These are phyloP conservation scores for Penicillium daleae DNA, from an alignment of 495 filamentous ascomycete species.

Conservation along the genomic window DNA sequence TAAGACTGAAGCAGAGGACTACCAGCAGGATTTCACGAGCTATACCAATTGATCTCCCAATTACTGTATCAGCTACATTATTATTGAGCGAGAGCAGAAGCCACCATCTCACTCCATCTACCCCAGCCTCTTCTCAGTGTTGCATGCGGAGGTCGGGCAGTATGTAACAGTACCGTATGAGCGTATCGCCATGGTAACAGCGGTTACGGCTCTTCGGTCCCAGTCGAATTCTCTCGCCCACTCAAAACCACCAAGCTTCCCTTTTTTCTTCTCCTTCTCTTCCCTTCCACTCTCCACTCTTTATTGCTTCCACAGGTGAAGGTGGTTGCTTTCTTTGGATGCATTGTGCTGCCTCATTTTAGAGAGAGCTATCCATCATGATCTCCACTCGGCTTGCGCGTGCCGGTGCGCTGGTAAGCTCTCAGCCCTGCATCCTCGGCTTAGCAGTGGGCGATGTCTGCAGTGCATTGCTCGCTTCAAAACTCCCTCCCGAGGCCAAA, in stretches of 20 bases:
- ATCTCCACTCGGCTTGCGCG: conserved; percentile 60
- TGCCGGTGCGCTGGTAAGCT: conserved; percentile 60
- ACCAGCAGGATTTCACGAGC: neutral
- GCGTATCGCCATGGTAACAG: conserved; percentile 40
- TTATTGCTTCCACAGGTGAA: conserved; percentile 45
- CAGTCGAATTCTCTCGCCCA: conserved; percentile 46
- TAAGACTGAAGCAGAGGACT: neutral
- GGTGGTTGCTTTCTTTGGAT: conserved; percentile 49
- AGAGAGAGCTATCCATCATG: conserved; percentile 54
- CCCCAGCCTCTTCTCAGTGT: conserved; percentile 20
- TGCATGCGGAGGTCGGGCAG: conserved; percentile 26
- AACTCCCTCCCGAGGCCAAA: conserved; percentile 1
- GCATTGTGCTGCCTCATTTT: conserved; percentile 31
- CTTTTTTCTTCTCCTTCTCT: conserved; percentile 46
- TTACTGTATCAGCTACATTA: neutral
- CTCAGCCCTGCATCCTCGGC: conserved; percentile 18
- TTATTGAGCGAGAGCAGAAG: neutral
- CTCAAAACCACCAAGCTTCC: conserved; percentile 49
- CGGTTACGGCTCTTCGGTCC: conserved; percentile 51
- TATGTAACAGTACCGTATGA: conserved; percentile 40
- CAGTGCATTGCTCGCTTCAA: conserved; percentile 3
- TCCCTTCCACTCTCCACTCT: conserved; percentile 43
- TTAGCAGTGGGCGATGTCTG: conserved; percentile 12
- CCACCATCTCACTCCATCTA: neutral
- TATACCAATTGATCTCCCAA: neutral